Evolutionary conservation across 257 asterid species (phyloP).

Genomic region (Jaltomata sinuosa): DNA sequence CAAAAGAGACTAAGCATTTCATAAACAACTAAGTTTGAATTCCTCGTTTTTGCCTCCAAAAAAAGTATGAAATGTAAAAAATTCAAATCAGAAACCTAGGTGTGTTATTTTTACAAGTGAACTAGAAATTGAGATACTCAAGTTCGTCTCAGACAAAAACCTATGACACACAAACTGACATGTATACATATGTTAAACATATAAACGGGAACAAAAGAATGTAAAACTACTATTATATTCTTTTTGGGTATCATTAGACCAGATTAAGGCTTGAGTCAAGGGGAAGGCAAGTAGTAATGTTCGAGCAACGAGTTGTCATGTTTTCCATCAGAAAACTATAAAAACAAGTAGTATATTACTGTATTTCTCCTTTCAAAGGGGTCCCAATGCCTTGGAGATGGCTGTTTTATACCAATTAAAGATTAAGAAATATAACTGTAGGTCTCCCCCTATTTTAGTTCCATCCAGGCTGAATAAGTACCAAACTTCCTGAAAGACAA

Average conservation of each 20-base stretch:
- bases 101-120: neutral
- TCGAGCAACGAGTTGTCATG: constrained; percentile 27
- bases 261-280: constrained; percentile 26
- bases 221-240: constrained; percentile 16
- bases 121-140: neutral
- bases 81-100: neutral
- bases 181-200: neutral
- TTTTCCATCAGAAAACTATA: constrained; percentile 21
- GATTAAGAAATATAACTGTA: constrained; percentile 28
- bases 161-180: neutral
- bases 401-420: constrained; percentile 21
- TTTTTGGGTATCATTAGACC: constrained; percentile 25
- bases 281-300: constrained; percentile 21
- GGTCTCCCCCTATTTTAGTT: constrained; percentile 28
- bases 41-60: neutral
- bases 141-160: neutral
- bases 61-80: neutral
- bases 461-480: constrained; percentile 52
- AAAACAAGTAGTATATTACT: constrained; percentile 34
- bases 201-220: constrained; percentile 2
- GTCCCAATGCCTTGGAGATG: constrained; percentile 15
- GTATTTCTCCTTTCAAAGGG: constrained; percentile 20
- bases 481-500: constrained; percentile 58
- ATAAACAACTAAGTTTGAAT: neutral
- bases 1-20: neutral